A percentile compares a stretch with the other conserved stretches of the same genome.
These are phyloP conservation scores for Botryotinia globosa DNA, from an alignment of 2,329 filamentous ascomycete genomes.

Conservation along the genomic window DNA sequence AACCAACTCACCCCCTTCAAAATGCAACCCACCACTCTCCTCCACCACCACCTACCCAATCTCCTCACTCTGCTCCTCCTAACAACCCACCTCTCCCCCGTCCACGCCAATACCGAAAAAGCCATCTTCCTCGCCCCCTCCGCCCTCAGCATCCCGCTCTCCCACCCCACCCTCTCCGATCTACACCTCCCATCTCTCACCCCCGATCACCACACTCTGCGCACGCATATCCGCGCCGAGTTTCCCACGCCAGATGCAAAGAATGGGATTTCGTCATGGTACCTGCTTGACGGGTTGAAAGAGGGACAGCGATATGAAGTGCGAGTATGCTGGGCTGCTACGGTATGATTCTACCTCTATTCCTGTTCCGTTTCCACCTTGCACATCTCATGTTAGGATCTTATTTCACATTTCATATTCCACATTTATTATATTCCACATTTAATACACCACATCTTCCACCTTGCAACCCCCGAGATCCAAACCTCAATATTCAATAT, in stretches of 20 bases:
- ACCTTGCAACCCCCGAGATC: not conserved
- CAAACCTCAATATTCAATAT: not conserved
- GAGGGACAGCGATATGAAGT: constrained; percentile 81
- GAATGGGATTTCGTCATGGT: constrained; percentile 69
- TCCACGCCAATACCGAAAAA: constrained; percentile 82
- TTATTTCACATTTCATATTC: not conserved
- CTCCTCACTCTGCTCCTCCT: constrained; percentile 27
- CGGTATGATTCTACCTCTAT: constrained; percentile 55
- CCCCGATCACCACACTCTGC: constrained; percentile 53
- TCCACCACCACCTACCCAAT: constrained; percentile 6
- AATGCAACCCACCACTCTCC: not conserved
- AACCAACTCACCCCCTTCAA: not conserved
- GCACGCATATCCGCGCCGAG: constrained; percentile 62
- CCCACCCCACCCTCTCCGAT: constrained; percentile 55
- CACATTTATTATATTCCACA: not conserved
- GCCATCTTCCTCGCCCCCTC: constrained; percentile 77
- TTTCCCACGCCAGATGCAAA: constrained; percentile 59
- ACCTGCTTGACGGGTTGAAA: constrained; percentile 68
- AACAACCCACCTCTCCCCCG: constrained; percentile 25
- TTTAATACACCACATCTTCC: not conserved
- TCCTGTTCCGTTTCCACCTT: not conserved
- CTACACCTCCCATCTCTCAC: constrained; percentile 65
- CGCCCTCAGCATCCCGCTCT: constrained; percentile 52
- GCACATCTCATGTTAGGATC: not conserved
- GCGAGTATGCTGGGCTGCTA: constrained; percentile 89